Conservation (phyloP, 1,284 basidiomycete species). For the Cutaneotrichosporon curvatum region DNA sequence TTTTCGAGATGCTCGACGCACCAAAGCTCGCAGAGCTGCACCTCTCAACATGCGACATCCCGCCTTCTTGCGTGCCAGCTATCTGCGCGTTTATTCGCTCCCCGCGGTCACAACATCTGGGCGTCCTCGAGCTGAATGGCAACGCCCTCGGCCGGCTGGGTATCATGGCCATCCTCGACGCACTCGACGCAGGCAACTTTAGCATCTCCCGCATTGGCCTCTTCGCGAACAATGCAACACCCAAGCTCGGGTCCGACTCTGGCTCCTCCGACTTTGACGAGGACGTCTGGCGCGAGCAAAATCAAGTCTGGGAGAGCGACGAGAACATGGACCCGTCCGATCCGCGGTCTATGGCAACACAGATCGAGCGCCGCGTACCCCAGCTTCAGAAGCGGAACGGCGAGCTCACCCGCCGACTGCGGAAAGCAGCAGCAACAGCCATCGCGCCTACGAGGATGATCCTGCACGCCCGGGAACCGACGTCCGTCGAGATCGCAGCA, state of each 20-base stretch:
- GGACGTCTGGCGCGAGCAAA: conserved; percentile 1
- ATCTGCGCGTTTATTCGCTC: conserved; percentile 23
- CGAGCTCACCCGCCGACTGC: conserved; percentile 25
- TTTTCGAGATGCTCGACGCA: conserved; percentile 25
- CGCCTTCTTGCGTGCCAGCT: conserved; percentile 5
- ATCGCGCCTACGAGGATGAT: conserved; percentile 31
- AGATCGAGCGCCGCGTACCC: conserved; percentile 28
- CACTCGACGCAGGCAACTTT: conserved; percentile 29
- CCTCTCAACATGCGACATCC: conserved; percentile 33
- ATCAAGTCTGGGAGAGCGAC: conserved; percentile 9
- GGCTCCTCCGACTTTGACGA: not conserved
- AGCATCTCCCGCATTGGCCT: conserved; percentile 27
- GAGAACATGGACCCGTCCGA: conserved; percentile 7
- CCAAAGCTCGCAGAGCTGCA: conserved; percentile 29
- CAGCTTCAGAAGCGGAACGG: conserved; percentile 32
- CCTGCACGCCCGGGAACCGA: conserved; percentile 25
- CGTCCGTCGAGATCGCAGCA: conserved; percentile 18
- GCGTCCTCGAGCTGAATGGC: conserved; percentile 34
- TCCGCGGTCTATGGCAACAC: conserved; percentile 9
- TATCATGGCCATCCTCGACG: conserved; percentile 30
- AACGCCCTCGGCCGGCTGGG: conserved; percentile 30
- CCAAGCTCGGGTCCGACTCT: not conserved
- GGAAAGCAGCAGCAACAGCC: conserved; percentile 19
- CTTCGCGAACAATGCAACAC: conserved; percentile 18
- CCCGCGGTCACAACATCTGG: conserved; percentile 23